These are phyloP conservation scores for Calonectria multiphialidica DNA, from an alignment of 2,329 filamentous ascomycete genomes.

Conservation along the genomic window DNA sequence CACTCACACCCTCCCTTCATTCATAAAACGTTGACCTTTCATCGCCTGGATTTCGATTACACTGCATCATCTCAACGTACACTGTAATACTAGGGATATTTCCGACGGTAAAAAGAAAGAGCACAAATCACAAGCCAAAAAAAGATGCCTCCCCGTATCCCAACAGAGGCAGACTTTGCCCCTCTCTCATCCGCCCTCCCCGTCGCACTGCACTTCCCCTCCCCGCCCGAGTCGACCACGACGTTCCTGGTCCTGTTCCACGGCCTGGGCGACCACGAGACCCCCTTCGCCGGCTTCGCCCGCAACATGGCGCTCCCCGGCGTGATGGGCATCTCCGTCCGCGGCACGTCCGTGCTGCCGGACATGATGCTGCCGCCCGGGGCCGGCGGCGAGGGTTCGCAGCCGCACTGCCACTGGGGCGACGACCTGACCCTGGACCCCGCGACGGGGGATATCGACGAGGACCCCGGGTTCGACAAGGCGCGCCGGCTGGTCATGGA, in stretches of 20 bases:
- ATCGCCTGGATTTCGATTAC: too few relatives aligned
- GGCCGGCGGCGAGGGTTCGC: constrained; percentile 27
- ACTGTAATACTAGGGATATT: neutral
- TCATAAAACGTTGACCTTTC: too few relatives aligned
- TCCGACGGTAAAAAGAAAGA: neutral
- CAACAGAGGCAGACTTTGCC: constrained; percentile 63
- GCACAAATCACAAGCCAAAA: neutral
- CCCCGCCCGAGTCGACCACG: constrained; percentile 71
- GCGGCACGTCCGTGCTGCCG: constrained; percentile 77
- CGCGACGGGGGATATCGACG: constrained; percentile 65
- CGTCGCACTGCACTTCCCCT: constrained; percentile 61
- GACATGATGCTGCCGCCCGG: constrained; percentile 67
- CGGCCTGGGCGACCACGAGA: constrained; percentile 82
- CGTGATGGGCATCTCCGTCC: constrained; percentile 80
- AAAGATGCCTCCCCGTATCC: constrained; percentile 61
- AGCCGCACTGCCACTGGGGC: constrained; percentile 71
- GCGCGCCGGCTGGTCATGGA: constrained; percentile 61
- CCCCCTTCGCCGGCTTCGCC: constrained; percentile 77
- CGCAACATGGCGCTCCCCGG: constrained; percentile 79
- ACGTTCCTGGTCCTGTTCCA: constrained; percentile 87
- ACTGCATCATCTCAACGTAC: neutral
- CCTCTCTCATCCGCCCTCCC: constrained; percentile 56
- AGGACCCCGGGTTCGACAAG: constrained; percentile 71
- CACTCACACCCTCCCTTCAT: too few relatives aligned
- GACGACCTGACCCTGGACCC: constrained; percentile 71